Evolutionary conservation across 1,139 yeast genomes (phyloP).

Genomic region (Taphrina wiesneri): DNA sequence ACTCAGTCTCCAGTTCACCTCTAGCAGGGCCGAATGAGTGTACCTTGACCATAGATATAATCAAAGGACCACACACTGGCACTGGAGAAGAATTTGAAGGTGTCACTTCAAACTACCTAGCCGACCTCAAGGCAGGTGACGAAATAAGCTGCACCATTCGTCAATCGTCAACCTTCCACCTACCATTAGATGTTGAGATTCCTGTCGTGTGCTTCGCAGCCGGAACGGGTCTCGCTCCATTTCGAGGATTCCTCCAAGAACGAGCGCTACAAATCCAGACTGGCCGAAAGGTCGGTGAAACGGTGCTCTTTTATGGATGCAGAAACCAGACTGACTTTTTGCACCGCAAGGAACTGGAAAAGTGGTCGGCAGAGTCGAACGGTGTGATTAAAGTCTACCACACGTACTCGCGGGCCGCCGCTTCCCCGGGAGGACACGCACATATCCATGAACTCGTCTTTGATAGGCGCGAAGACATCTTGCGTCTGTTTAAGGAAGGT

Average conservation of each 20-base stretch:
- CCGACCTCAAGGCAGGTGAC: constrained; percentile 27
- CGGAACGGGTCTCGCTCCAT: constrained; percentile 90
- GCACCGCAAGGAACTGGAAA: constrained; percentile 39
- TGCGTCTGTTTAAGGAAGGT: constrained; percentile 8
- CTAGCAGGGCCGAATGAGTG: constrained; percentile 18
- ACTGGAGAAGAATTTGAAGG: constrained; percentile 22
- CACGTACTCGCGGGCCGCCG: constrained; percentile 18
- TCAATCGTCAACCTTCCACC: constrained; percentile 22
- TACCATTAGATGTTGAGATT: constrained; percentile 19
- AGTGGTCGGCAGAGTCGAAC: neutral
- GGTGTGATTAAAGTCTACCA: constrained; percentile 11
- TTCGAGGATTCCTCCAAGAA: constrained; percentile 92
- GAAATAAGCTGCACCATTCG: constrained; percentile 28
- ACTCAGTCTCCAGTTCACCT: constrained; percentile 33
- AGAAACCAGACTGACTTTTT: constrained; percentile 52
- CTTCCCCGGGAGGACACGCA: constrained; percentile 18
- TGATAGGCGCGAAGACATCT: constrained; percentile 9
- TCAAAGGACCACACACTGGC: constrained; percentile 21
- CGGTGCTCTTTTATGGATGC: constrained; percentile 81
- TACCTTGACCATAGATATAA: constrained; percentile 28
- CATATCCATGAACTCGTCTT: constrained; percentile 25
- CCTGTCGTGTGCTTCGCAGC: constrained; percentile 33
- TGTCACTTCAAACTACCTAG: constrained; percentile 28
- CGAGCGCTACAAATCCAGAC: constrained; percentile 58
- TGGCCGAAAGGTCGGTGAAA: constrained; percentile 66